Evolutionary conservation across 805 yeast genomes (phyloP).

Genomic region (Yamadazyma endophytica): DNA sequence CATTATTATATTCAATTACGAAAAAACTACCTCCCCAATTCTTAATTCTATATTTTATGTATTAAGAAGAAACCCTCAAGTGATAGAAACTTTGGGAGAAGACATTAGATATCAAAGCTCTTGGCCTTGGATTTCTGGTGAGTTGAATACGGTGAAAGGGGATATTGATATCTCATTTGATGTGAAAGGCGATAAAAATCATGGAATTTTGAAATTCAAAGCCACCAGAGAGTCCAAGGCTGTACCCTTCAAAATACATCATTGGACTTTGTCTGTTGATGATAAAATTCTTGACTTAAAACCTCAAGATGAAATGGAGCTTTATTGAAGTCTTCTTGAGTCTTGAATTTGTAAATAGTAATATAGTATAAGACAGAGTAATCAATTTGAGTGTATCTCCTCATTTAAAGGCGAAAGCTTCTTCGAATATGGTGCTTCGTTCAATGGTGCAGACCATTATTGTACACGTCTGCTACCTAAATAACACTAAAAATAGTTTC

Average conservation of each 20-base stretch:
- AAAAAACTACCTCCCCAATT: conserved; percentile 85
- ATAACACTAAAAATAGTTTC: too few species aligned
- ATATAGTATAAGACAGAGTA: too few species aligned
- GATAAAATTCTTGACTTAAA: conserved; percentile 23
- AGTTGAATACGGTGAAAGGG: conserved; percentile 79
- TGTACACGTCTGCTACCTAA: too few species aligned
- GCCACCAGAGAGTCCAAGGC: conserved; percentile 65
- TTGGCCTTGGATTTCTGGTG: conserved; percentile 89
- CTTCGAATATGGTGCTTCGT: too few species aligned
- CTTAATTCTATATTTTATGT: conserved; percentile 83
- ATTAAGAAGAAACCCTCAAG: conserved; percentile 67
- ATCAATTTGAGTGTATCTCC: too few species aligned
- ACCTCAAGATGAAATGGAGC: conserved; percentile 2
- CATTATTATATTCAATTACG: conserved; percentile 80
- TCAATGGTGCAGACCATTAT: too few species aligned
- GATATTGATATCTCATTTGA: conserved; percentile 67
- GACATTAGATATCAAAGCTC: conserved; percentile 69
- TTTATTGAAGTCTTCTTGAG: not conserved
- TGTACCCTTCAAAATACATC: conserved; percentile 39
- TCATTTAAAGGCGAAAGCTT: too few species aligned
- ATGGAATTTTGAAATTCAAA: conserved; percentile 55
- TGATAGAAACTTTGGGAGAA: conserved; percentile 63
- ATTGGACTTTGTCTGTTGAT: conserved; percentile 23
- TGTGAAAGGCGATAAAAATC: conserved; percentile 61
- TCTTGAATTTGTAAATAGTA: not conserved